A percentile compares a stretch with the other conserved stretches of the same genome.
Conservation (phyloP, 345 rosid species). For the Stellera chamaejasme region DNA sequence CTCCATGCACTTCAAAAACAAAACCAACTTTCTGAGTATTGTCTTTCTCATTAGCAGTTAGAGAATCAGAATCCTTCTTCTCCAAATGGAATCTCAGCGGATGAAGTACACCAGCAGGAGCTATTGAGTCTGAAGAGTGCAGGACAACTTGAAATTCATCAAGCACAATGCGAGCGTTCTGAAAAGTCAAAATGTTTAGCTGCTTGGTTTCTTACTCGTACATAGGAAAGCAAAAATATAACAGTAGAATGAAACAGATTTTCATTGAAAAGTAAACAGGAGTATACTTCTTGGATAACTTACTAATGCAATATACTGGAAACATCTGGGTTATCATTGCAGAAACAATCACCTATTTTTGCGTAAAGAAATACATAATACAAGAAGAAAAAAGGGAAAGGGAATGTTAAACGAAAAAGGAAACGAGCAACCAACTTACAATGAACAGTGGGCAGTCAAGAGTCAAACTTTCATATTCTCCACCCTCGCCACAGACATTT, state of each 20-base stretch:
- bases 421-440: slow-evolving; percentile 32
- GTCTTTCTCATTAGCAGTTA: slow-evolving; percentile 11
- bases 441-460: slow-evolving; percentile 92
- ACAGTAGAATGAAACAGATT: not conserved
- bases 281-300: no score
- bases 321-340: no score
- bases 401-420: not conserved
- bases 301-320: no score
- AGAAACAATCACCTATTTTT: no score
- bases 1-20: slow-evolving; percentile 64
- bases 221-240: not conserved
- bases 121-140: slow-evolving; percentile 83
- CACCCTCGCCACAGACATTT: slow-evolving; percentile 98
- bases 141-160: slow-evolving; percentile 69
- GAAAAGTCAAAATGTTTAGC: slow-evolving; percentile 17
- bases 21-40: slow-evolving; percentile 28
- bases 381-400: not conserved
- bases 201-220: not conserved
- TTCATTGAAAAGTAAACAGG: not conserved
- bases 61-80: slow-evolving; percentile 32
- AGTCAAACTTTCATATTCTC: slow-evolving; percentile 92
- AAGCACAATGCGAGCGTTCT: slow-evolving; percentile 81
- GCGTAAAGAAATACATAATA: not conserved
- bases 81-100: slow-evolving; percentile 72
- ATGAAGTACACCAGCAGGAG: slow-evolving; percentile 91